phyloP scores from a whole-genome alignment of 768 basidiomycete species.

The Lentinula detonsa region DNA sequence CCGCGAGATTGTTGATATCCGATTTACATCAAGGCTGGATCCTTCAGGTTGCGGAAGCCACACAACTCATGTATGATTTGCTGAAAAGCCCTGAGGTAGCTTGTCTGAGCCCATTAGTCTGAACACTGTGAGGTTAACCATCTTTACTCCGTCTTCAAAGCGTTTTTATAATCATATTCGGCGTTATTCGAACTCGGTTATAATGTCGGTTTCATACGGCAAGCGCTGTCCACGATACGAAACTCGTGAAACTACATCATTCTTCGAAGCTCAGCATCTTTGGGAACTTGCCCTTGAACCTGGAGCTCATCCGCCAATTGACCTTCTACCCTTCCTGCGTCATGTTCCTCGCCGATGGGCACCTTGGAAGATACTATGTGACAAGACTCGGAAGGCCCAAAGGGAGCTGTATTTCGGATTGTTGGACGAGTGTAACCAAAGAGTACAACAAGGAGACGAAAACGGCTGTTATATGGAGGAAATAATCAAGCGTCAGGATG shows the following conservation, averaged over 20 bases:
- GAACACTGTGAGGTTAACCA: too few relatives aligned
- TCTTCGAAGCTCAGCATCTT: constrained; percentile 19
- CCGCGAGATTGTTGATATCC: background rate
- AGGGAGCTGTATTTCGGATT: constrained; percentile 22
- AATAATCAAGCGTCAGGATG: constrained; percentile 16
- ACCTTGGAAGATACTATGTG: constrained; percentile 23
- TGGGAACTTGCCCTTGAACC: constrained; percentile 21
- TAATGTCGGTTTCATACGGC: constrained; percentile 24
- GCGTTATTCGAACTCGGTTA: constrained; percentile 23
- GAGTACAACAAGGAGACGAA: constrained; percentile 17
- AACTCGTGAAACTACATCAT: constrained; percentile 17
- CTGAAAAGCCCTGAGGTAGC: constrained; percentile 18
- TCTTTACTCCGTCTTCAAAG: constrained; percentile 9
- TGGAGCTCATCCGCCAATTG: constrained; percentile 30
- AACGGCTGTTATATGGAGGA: constrained; percentile 27
- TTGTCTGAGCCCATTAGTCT: background rate
- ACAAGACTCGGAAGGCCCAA: constrained; percentile 17
- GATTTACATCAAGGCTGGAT: background rate
- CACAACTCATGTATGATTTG: constrained; percentile 21
- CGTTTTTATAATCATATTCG: constrained; percentile 22
- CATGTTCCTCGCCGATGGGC: constrained; percentile 28
- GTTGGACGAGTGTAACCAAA: constrained; percentile 17
- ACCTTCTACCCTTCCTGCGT: constrained; percentile 25
- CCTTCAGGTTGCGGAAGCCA: constrained; percentile 16
- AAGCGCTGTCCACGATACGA: constrained; percentile 21